phyloP scores from a whole-genome alignment of 768 basidiomycete species.

The Lactarius quietus region DNA sequence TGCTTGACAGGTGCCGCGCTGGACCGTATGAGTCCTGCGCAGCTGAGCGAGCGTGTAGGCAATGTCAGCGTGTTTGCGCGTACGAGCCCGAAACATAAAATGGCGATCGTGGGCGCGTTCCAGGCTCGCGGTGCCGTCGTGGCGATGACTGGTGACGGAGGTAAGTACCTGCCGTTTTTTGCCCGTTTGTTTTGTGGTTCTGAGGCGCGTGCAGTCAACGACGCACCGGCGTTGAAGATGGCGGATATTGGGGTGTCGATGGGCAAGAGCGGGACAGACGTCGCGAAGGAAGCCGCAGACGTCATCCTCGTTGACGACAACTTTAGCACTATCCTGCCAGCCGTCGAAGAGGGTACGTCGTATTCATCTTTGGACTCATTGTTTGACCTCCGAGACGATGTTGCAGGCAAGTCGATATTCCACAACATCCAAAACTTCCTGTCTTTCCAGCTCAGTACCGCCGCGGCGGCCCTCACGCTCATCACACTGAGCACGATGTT shows the following conservation, averaged over 20 bases:
- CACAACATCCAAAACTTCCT: constrained; percentile 99
- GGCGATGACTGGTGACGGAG: constrained; percentile 97
- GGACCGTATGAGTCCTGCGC: constrained; percentile 76
- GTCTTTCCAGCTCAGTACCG: constrained; percentile 94
- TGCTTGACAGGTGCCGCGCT: constrained; percentile 56
- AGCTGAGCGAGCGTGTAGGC: constrained; percentile 80
- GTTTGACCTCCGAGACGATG: constrained; percentile 17
- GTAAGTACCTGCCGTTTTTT: constrained; percentile 40
- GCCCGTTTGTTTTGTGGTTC: constrained; percentile 3
- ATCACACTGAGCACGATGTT: constrained; percentile 94
- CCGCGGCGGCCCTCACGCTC: constrained; percentile 91
- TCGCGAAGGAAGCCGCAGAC: constrained; percentile 97
- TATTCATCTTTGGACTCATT: neutral
- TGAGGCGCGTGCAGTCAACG: constrained; percentile 60
- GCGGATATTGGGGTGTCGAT: constrained; percentile 97
- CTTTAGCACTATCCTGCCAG: constrained; percentile 90
- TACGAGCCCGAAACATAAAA: constrained; percentile 96
- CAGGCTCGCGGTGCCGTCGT: constrained; percentile 87
- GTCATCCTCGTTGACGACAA: constrained; percentile 97
- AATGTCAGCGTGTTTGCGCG: constrained; percentile 87
- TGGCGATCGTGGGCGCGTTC: constrained; percentile 94
- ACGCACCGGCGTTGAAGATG: constrained; percentile 95
- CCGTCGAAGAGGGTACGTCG: constrained; percentile 82
- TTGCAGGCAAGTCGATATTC: constrained; percentile 89
- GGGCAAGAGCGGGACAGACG: constrained; percentile 98